phyloP scores from a whole-genome alignment of 2,329 filamentous ascomycete genomes.

The Colletotrichum tabaci region DNA sequence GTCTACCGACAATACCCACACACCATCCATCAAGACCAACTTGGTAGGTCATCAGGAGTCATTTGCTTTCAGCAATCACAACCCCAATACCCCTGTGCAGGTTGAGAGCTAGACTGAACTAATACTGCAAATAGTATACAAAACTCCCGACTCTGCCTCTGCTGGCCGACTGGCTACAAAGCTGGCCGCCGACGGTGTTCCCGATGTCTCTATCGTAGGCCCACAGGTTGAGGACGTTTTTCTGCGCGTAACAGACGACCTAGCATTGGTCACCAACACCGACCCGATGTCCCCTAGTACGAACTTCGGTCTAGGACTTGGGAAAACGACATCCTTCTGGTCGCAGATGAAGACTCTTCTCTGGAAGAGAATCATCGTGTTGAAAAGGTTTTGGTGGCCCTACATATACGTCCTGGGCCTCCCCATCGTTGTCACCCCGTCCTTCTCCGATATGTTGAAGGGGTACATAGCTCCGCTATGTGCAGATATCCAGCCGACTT shows the following conservation, averaged over 20 bases:
- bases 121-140: conserved; percentile 61
- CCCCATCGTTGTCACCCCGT: conserved; percentile 44
- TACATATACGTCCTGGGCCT: conserved; percentile 43
- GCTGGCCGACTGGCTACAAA: conserved; percentile 51
- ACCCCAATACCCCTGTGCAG: not conserved
- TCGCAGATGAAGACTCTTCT: conserved; percentile 43
- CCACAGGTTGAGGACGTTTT: conserved; percentile 54
- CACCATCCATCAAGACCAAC: not conserved
- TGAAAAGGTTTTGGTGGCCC: conserved; percentile 45
- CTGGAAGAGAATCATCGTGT: conserved; percentile 44
- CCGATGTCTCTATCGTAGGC: conserved; percentile 48
- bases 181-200: conserved; percentile 66
- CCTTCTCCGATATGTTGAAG: conserved; percentile 25
- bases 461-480: not conserved
- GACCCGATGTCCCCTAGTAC: not conserved
- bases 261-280: not conserved
- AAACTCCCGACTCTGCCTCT: conserved; percentile 56
- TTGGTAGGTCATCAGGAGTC: not conserved
- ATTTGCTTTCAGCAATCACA: not conserved
- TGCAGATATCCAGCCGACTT: not conserved
- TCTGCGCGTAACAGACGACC: conserved; percentile 47
- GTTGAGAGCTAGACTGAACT: not conserved
- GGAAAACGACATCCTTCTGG: conserved; percentile 3
- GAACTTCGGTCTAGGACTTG: not conserved
- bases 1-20: not conserved